A percentile compares a stretch with the other conserved stretches of the same genome.
Conservation (phyloP, 2,329 filamentous ascomycete genomes). For the Aspergillus ruber region DNA sequence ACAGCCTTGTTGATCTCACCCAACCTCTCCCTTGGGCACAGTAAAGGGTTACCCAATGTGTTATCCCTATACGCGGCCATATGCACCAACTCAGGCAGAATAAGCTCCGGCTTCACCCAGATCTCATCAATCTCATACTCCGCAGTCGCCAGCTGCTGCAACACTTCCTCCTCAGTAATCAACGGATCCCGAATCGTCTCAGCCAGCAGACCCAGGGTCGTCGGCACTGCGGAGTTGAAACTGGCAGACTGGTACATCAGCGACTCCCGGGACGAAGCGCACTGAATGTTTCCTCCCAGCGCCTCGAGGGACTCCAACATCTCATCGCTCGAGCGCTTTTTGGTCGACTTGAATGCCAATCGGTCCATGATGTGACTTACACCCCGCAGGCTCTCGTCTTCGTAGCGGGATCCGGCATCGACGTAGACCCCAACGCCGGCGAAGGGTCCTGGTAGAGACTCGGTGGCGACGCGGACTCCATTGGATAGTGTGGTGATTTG, state of each 20-base stretch:
- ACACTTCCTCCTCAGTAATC: conserved; percentile 80
- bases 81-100: conserved; percentile 89
- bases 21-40: conserved; percentile 83
- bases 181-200: conserved; percentile 85
- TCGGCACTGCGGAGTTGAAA: conserved; percentile 86
- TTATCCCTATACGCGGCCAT: conserved; percentile 95
- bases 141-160: conserved; percentile 80
- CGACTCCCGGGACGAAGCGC: conserved; percentile 87
- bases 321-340: conserved; percentile 64
- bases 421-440: conserved; percentile 93
- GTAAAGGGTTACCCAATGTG: conserved; percentile 84
- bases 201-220: conserved; percentile 74
- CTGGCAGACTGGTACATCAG: conserved; percentile 99
- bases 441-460: conserved; percentile 89
- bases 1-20: conserved; percentile 65
- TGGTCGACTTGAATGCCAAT: conserved; percentile 86
- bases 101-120: conserved; percentile 94
- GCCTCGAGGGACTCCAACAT: conserved; percentile 85
- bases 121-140: conserved; percentile 96
- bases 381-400: conserved; percentile 75
- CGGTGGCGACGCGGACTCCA: conserved; percentile 88
- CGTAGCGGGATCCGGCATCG: conserved; percentile 90
- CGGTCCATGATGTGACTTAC: conserved; percentile 96
- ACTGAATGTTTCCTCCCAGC: conserved; percentile 92
- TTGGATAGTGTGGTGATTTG: conserved; percentile 83